Percentiles rank a stretch among this genome's conserved stretches.
Evolutionary conservation across 345 rosid species (phyloP).

Genomic region (Lepidium didymum): DNA sequence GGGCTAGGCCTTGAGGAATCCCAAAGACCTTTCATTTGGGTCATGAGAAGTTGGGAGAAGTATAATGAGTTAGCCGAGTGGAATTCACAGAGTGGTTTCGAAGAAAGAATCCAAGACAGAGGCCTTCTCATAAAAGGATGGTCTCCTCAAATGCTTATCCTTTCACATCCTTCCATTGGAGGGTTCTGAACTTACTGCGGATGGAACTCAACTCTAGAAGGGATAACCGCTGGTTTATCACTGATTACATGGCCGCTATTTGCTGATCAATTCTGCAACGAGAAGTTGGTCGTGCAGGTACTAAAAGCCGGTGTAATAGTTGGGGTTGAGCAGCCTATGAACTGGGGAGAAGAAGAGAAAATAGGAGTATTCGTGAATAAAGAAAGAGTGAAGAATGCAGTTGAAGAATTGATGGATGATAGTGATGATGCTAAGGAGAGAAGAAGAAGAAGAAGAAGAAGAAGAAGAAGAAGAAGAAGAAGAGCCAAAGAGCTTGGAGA

Average conservation of each 20-base stretch:
- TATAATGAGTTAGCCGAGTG: constrained; percentile 24
- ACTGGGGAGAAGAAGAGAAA: constrained; percentile 29
- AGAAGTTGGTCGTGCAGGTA: constrained; percentile 33
- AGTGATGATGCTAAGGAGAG: constrained; percentile 25
- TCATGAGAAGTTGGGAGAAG: constrained; percentile 19
- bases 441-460: constrained; percentile 27
- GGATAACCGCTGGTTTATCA: constrained; percentile 28
- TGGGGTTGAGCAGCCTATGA: constrained; percentile 24
- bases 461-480: constrained; percentile 35
- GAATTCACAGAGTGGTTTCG: constrained; percentile 25
- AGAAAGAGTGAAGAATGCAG: constrained; percentile 13
- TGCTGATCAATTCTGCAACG: constrained; percentile 34
- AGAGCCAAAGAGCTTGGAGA: constrained; percentile 31
- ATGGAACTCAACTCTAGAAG: constrained; percentile 48
- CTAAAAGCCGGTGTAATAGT: constrained; percentile 26
- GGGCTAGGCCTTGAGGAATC: constrained; percentile 42
- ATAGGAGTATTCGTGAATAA: constrained; percentile 17
- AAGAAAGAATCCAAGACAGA: constrained; percentile 27
- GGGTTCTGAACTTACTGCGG: constrained; percentile 52
- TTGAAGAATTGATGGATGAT: constrained; percentile 27
- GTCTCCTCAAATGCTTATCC: constrained; percentile 46
- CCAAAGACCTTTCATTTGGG: constrained; percentile 40
- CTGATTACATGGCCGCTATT: constrained; percentile 34
- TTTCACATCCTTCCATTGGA: constrained; percentile 37
- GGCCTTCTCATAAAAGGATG: constrained; percentile 41